Conservation (phyloP, 2,329 filamentous ascomycete species). For the Botrytis deweyae region DNA sequence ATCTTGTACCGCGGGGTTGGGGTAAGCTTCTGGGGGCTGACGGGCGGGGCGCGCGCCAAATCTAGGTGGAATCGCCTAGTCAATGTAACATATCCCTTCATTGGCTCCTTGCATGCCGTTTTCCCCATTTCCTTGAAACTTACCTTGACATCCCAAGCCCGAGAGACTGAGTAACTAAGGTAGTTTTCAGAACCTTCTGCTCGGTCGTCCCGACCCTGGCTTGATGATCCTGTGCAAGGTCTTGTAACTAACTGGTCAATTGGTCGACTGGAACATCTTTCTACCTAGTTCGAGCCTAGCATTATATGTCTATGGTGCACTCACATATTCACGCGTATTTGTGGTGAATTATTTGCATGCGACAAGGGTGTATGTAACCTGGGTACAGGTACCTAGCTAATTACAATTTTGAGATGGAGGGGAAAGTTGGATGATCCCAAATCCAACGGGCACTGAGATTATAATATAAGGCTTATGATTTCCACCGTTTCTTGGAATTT, state of each 20-base stretch:
- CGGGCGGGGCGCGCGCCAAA: neutral
- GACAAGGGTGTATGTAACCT: slow-evolving; percentile 17
- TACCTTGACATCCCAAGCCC: neutral
- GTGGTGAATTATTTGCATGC: neutral
- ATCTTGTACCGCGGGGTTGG: neutral
- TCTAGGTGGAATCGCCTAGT: neutral
- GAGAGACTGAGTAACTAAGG: neutral
- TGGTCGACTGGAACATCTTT: neutral
- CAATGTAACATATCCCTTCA: neutral
- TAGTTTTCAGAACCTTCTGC: neutral
- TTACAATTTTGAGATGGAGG: neutral
- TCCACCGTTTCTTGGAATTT: neutral
- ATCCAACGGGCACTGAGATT: neutral
- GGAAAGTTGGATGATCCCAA: slow-evolving; percentile 3
- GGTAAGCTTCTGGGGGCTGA: slow-evolving; percentile 4
- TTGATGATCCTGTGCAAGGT: neutral
- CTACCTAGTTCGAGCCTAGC: neutral
- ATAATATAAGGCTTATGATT: slow-evolving; percentile 13
- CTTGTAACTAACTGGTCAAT: neutral
- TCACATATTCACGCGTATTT: neutral
- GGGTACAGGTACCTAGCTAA: neutral
- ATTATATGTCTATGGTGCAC: neutral
- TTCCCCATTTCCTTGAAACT: neutral
- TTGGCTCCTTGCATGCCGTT: neutral
- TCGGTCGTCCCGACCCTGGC: neutral